Evolutionary conservation across 768 basidiomycete genomes (phyloP), one percentile per base, ranked within the genome.

Genomic region (Leccinum olivaceopallidum): DNA sequence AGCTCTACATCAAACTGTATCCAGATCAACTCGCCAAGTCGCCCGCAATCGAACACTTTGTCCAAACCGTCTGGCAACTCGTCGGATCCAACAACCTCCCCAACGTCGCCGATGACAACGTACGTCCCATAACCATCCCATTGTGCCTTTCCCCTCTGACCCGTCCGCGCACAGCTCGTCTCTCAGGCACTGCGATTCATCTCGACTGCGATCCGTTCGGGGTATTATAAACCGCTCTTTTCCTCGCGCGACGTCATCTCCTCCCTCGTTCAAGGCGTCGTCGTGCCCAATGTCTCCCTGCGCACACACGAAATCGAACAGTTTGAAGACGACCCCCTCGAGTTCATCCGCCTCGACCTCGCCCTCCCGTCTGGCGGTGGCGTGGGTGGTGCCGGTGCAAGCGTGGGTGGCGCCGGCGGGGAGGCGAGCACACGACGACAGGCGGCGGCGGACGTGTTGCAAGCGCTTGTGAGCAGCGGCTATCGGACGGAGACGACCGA

Each of bases 291-390:
- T 67, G 92, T 97, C 60, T 79, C 84, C 14, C 80, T 98, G 14
- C 84, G 95, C 62, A 88, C 90, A 42, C 90, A 94, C 65, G 95
- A 98, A 58, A 82, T 92, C 54, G 97, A 99, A 68, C 88, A 94
- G 73, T 98, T 99, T 68, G 95, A 97, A 75, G 97, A 98, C 62
- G 95, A 97, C 65, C 95, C 97, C 0, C 83, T 96, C 42, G 96
- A 98, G 71, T 98, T 90, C 71, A 92, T 98, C 66, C 88, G 94
- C 22, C 81, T 92, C 47, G 94, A 96, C 68, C 79, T 96, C 28
- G 82, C 94, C 14, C 77, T 83, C 67, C 81, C 80, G 58, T 87
- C 89, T 59, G 72, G 71, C 16, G 59, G 76, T 59, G 70, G 69
- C 13, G 55, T 75, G 56, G 75, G 73, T 47, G 76, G 75, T 6